Base-by-base conservation (phyloP, 352 stramenopile genomes). In the Phytophthora sansomeana region DNA sequence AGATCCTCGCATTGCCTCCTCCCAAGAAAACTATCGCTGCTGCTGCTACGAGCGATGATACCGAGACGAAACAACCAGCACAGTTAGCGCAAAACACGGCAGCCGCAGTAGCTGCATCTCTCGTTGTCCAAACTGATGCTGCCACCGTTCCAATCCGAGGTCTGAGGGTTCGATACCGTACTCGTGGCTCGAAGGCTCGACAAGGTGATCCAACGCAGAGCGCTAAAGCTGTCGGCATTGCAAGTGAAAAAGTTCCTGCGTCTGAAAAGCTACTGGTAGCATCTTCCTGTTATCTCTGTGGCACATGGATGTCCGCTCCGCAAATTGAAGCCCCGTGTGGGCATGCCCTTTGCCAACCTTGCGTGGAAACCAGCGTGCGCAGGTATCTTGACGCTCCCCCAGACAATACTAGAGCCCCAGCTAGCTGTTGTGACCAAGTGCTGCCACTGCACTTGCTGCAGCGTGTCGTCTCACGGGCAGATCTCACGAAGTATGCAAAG, bases 391-490 rank as follows among this genome's bases (percentile, higher is more conserved):
- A 73, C 17, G 42, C 68, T n/a, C 41, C 72, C 1, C 6, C 26
- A 24, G 68, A 58, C 17, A 61, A 59, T 14, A 63, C 75, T 21
- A 56, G 39, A 4, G 21, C 76, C 5, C 81, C 77, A 11, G 29
- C 77, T 24, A 67, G 44, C n/a, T 90, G 81, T 39, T 90, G 81
- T 28, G 33, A 52, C 7, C 28, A 64, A 30, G 14, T 75, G 13
- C 14, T 90, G 32, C 35, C 69, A 4, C 48, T 90, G 36, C 65
- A 80, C 19, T n/a, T 78, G 11, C 50, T 87, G 2, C 57, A 38
- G 0, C 66, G 38, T 0, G 65, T 75, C n/a, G 43, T 86, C 3
- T 65, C 58, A 3, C 48, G 52, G 3, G 60, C 42, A 16, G 53
- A 72, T 3, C 69, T 74, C 4, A 55, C 41, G 30, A 72, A 70